phyloP scores from a whole-genome alignment of 495 filamentous ascomycete species.

The Hypoxylon rickii region DNA sequence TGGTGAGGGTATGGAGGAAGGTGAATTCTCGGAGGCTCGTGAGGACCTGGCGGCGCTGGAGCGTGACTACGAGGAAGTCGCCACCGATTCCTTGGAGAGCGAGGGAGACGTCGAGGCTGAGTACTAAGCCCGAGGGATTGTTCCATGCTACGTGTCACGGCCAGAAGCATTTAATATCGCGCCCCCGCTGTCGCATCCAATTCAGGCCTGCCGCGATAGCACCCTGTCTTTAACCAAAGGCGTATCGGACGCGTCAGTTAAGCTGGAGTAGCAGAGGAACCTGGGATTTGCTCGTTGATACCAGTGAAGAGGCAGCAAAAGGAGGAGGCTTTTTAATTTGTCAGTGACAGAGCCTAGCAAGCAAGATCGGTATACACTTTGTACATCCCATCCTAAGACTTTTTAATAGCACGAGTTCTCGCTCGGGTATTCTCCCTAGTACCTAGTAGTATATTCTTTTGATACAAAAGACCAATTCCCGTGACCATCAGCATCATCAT shows the following conservation, averaged over 20 bases:
- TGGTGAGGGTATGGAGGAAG: slow-evolving; percentile 99
- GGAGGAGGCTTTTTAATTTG: slow-evolving; percentile 31
- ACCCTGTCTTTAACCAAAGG: slow-evolving; percentile 20
- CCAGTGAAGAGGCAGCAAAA: slow-evolving; percentile 23
- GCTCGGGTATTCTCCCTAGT: slow-evolving; percentile 19
- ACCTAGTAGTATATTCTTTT: slow-evolving; percentile 3
- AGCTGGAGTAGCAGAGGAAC: slow-evolving; percentile 23
- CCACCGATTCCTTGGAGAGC: slow-evolving; percentile 89
- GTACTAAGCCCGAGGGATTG: slow-evolving; percentile 67
- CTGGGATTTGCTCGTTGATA: slow-evolving; percentile 17
- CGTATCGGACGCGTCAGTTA: slow-evolving; percentile 22
- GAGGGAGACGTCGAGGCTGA: slow-evolving; percentile 90
- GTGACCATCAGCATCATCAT: too few species aligned
- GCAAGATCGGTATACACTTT: slow-evolving; percentile 41
- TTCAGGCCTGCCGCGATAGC: slow-evolving; percentile 30
- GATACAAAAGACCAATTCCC: too few species aligned
- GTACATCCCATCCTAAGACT: slow-evolving; percentile 40
- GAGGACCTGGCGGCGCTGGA: slow-evolving; percentile 97
- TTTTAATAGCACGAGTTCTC: slow-evolving; percentile 40
- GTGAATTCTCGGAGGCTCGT: slow-evolving; percentile 98
- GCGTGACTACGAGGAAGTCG: slow-evolving; percentile 99
- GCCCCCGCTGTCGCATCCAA: slow-evolving; percentile 29
- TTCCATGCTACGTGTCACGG: slow-evolving; percentile 28
- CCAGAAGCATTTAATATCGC: slow-evolving; percentile 31
- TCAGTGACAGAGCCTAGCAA: slow-evolving; percentile 36